Evolutionary conservation across 345 rosid species (phyloP).

Genomic region (Eucalyptus camaldulensis): DNA sequence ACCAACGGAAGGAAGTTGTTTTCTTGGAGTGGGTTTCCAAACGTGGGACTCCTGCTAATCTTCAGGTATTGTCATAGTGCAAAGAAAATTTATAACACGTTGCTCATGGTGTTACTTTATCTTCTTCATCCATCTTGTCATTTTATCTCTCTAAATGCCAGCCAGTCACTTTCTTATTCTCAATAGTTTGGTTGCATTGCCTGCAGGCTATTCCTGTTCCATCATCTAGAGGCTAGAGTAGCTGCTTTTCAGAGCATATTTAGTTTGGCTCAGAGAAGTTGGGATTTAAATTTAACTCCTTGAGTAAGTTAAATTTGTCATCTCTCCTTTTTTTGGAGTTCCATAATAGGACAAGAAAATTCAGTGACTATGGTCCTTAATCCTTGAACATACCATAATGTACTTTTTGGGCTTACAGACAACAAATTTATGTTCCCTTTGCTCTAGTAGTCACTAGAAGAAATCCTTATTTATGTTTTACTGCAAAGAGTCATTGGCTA

Average conservation of each 20-base stretch:
- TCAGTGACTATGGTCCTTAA: neutral
- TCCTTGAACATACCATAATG: neutral
- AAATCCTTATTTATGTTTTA: neutral
- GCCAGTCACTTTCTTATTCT: neutral
- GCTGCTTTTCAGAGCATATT: constrained; percentile 50
- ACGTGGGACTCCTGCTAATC: constrained; percentile 76
- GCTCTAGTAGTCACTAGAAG: neutral
- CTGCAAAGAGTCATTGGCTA: neutral
- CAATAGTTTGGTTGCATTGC: neutral
- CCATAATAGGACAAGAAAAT: neutral
- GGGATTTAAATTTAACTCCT: constrained; percentile 59
- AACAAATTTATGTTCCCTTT: neutral
- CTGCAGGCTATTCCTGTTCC: constrained; percentile 74
- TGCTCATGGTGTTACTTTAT: neutral
- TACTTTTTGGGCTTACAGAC: neutral
- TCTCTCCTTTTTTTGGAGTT: neutral
- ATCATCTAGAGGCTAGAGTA: constrained; percentile 59
- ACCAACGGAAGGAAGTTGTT: constrained; percentile 54
- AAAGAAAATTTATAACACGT: neutral
- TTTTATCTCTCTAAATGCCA: neutral
- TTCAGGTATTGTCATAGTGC: constrained; percentile 37
- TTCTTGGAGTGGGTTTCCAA: constrained; percentile 83
- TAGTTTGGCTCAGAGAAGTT: constrained; percentile 71
- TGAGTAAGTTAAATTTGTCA: constrained; percentile 36
- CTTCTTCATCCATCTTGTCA: neutral